Percentiles rank a stretch among this genome's conserved stretches.
phyloP scores from a whole-genome alignment of 352 stramenopile species.

The Globisporangium takayamanum region DNA sequence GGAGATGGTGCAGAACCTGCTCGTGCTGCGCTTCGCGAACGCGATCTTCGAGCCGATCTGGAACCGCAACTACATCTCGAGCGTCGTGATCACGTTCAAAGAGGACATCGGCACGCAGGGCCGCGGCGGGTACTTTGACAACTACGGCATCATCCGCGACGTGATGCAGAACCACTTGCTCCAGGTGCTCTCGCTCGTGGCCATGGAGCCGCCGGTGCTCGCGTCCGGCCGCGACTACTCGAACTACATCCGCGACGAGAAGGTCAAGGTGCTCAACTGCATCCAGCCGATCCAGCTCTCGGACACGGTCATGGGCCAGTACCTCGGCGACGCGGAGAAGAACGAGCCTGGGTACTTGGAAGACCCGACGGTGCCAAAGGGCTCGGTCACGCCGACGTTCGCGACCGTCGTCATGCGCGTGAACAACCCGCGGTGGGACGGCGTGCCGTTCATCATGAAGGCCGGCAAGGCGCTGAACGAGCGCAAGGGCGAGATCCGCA shows the following conservation, averaged over 20 bases:
- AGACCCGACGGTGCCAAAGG: conserved; percentile 93
- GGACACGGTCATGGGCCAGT: conserved; percentile 97
- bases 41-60: conserved; percentile 96
- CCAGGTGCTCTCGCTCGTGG: conserved; percentile 95
- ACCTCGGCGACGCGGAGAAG: conserved; percentile 76
- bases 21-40: conserved; percentile 96
- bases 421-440: conserved; percentile 94
- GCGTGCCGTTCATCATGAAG: conserved; percentile 99
- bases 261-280: conserved; percentile 96
- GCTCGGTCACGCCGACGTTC: conserved; percentile 91
- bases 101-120: conserved; percentile 96
- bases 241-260: conserved; percentile 95
- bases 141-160: conserved; percentile 98
- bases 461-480: conserved; percentile 97
- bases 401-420: conserved; percentile 88
- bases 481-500: conserved; percentile 94
- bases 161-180: conserved; percentile 99
- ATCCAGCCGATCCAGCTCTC: conserved; percentile 91
- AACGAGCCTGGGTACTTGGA: conserved; percentile 92
- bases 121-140: conserved; percentile 96
- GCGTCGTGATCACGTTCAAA: conserved; percentile 96
- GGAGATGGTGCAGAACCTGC: conserved; percentile 98
- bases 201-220: conserved; percentile 93
- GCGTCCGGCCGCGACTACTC: conserved; percentile 83
- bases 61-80: conserved; percentile 95